Evolutionary conservation across 768 basidiomycete species (phyloP).

Genomic region (Hygrocybe punicea): DNA sequence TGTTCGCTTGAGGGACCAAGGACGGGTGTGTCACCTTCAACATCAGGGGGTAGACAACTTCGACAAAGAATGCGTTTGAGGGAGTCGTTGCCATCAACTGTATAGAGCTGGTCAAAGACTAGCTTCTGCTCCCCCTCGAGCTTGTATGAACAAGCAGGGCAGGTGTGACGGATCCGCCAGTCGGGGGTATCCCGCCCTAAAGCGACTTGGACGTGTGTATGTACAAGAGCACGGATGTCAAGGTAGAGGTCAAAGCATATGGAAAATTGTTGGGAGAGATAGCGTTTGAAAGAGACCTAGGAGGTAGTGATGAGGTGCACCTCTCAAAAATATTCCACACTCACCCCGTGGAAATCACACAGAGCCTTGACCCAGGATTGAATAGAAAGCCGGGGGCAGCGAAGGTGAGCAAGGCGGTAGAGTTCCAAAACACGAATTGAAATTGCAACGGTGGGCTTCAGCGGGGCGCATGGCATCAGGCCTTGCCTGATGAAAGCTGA

Average conservation of each 20-base stretch:
- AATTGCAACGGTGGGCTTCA: conserved; percentile 16
- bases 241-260: conserved; percentile 27
- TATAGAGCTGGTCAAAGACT: neutral
- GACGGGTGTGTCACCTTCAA: neutral
- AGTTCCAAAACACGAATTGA: conserved; percentile 22
- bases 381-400: conserved; percentile 24
- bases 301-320: neutral
- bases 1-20: neutral
- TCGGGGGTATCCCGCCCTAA: conserved; percentile 21
- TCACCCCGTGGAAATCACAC: conserved; percentile 26
- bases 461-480: conserved; percentile 24
- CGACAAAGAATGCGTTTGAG: neutral
- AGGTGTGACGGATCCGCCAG: conserved; percentile 27
- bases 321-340: neutral
- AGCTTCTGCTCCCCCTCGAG: neutral
- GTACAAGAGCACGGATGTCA: conserved; percentile 7
- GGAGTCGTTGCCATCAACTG: neutral
- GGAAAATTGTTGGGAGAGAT: conserved; percentile 20
- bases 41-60: neutral
- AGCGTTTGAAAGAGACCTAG: conserved; percentile 13
- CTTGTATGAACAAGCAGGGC: conserved; percentile 29
- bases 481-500: conserved; percentile 24
- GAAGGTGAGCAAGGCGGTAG: conserved; percentile 17
- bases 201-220: conserved; percentile 11
- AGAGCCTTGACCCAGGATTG: conserved; percentile 29